Percentiles rank a stretch among this genome's conserved stretches.
Evolutionary conservation across 352 stramenopile genomes (phyloP).

Genomic region (Phytophthora agathidicida): DNA sequence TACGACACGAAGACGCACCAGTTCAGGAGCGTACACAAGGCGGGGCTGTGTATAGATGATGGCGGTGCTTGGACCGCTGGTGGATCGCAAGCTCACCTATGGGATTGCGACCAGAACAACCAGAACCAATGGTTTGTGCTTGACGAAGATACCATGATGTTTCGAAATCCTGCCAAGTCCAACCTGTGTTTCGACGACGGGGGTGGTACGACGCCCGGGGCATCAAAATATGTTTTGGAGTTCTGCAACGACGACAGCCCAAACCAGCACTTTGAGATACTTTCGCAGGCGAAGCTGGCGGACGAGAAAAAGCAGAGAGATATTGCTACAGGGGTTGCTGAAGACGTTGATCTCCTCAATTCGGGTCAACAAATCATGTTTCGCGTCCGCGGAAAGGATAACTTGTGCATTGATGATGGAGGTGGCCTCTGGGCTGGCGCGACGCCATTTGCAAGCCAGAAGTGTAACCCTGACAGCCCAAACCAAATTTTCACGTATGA

Average conservation of each 20-base stretch:
- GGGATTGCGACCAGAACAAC: constrained; percentile 29
- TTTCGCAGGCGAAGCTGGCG: constrained; percentile 19
- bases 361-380: constrained; percentile 27
- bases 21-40: constrained; percentile 27
- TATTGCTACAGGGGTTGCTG: constrained; percentile 9
- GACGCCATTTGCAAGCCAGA: constrained; percentile 21
- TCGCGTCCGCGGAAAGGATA: constrained; percentile 27
- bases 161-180: constrained; percentile 31
- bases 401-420: constrained; percentile 40
- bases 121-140: constrained; percentile 31
- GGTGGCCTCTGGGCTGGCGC: constrained; percentile 23
- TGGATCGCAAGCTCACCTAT: constrained; percentile 17
- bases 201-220: constrained; percentile 6
- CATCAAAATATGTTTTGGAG: constrained; percentile 22
- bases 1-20: constrained; percentile 24
- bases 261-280: constrained; percentile 37
- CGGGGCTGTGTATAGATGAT: constrained; percentile 31
- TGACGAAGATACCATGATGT: constrained; percentile 31
- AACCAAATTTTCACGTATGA: constrained; percentile 34
- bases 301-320: constrained; percentile 12
- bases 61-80: constrained; percentile 17
- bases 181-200: constrained; percentile 41
- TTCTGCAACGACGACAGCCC: constrained; percentile 24
- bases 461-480: constrained; percentile 22
- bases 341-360: constrained; percentile 15